Percentiles rank a stretch among this genome's conserved stretches.
Evolutionary conservation across 768 basidiomycete species (phyloP).

Genomic region (Suillus sp.): DNA sequence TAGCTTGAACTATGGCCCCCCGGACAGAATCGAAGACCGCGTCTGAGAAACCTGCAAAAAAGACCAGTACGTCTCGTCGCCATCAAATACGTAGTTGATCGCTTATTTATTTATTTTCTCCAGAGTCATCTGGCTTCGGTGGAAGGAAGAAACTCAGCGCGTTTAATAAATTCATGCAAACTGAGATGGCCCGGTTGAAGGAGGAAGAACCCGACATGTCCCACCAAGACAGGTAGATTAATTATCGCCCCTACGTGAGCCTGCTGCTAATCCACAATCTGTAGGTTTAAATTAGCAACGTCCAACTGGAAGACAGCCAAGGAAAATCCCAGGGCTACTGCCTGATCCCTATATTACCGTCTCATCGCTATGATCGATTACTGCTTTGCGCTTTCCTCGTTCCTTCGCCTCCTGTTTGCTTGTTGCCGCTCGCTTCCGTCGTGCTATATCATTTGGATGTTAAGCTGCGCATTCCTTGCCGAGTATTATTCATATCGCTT

Average conservation of each 20-base stretch:
- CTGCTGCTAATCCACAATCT: slow-evolving; percentile 11
- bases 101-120: slow-evolving; percentile 22
- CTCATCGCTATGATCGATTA: slow-evolving; percentile 12
- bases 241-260: background rate
- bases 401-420: slow-evolving; percentile 13
- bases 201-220: slow-evolving; percentile 69
- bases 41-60: slow-evolving; percentile 54
- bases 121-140: slow-evolving; percentile 53
- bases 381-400: slow-evolving; percentile 15
- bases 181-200: slow-evolving; percentile 78
- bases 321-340: slow-evolving; percentile 55
- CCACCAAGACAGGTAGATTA: slow-evolving; percentile 70
- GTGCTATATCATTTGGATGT: slow-evolving; percentile 19
- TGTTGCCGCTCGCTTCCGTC: slow-evolving; percentile 7
- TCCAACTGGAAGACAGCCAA: slow-evolving; percentile 77
- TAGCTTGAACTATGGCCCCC: slow-evolving; percentile 43
- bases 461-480: slow-evolving; percentile 17
- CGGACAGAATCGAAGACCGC: slow-evolving; percentile 42
- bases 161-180: slow-evolving; percentile 83
- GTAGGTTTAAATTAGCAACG: slow-evolving; percentile 72
- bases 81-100: slow-evolving; percentile 20
- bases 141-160: slow-evolving; percentile 64
- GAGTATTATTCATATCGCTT: slow-evolving; percentile 37
- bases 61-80: slow-evolving; percentile 45
- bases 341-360: slow-evolving; percentile 20